Evolutionary conservation across 148 eudicot species (phyloP).

Genomic region (Heliamphora exappendiculata): DNA sequence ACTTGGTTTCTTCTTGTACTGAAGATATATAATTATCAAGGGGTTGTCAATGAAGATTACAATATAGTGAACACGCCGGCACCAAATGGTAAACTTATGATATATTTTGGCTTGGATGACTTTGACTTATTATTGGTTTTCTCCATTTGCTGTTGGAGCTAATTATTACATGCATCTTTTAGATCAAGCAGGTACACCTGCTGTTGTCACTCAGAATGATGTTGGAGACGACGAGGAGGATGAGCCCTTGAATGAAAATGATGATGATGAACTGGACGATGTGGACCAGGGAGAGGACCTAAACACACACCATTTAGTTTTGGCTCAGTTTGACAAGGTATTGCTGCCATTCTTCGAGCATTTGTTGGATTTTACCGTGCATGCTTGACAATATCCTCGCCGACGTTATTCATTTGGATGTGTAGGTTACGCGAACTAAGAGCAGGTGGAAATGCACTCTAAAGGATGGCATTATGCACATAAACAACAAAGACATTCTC

Average conservation of each 20-base stretch:
- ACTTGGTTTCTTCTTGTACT: conserved; percentile 16
- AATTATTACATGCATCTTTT: conserved; percentile 7
- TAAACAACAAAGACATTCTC: conserved; percentile 84
- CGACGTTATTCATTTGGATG: conserved; percentile 9
- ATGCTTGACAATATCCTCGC: not conserved
- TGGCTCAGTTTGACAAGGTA: conserved; percentile 99
- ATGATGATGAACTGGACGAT: conserved; percentile 86
- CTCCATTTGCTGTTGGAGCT: conserved; percentile 16
- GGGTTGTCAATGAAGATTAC: conserved; percentile 87
- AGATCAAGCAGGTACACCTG: conserved; percentile 91
- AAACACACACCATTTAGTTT: conserved; percentile 77
- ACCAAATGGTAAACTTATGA: conserved; percentile 54
- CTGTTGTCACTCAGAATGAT: conserved; percentile 54
- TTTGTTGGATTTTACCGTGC: not conserved
- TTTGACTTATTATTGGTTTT: conserved; percentile 10
- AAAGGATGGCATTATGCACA: conserved; percentile 97
- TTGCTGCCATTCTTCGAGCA: not conserved
- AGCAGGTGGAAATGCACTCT: conserved; percentile 97
- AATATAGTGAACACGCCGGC: conserved; percentile 80
- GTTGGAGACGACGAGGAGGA: conserved; percentile 68
- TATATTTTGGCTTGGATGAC: conserved; percentile 12
- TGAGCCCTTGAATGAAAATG: conserved; percentile 86
- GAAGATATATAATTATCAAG: conserved; percentile 93
- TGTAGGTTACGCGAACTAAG: conserved; percentile 84
- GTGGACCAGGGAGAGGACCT: conserved; percentile 87